Evolutionary conservation across 2,329 filamentous ascomycete species (phyloP).

Genomic region (Magnaporthales sp.): DNA sequence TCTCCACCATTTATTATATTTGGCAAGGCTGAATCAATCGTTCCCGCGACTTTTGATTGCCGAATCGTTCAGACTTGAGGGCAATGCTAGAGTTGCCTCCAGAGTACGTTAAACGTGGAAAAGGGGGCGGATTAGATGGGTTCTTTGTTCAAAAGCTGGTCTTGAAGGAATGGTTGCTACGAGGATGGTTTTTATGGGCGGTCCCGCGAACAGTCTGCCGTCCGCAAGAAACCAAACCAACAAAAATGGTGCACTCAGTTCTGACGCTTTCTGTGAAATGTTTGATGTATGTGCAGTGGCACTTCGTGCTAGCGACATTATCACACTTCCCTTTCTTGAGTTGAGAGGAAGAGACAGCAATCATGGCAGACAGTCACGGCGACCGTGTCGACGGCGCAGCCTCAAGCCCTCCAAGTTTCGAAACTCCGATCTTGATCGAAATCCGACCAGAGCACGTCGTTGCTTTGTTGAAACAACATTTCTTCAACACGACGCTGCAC

Average conservation of each 20-base stretch:
- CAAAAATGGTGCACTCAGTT: background rate
- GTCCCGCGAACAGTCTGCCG: no score
- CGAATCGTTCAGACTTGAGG: background rate
- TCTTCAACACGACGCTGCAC: conserved; percentile 5
- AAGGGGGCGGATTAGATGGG: background rate
- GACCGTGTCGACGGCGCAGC: background rate
- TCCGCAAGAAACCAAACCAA: background rate
- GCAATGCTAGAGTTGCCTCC: background rate
- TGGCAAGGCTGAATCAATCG: background rate
- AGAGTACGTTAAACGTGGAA: background rate
- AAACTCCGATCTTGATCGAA: background rate
- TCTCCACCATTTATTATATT: background rate
- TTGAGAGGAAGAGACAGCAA: background rate
- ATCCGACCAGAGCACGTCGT: background rate
- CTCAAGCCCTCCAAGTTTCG: background rate
- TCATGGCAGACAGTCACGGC: background rate
- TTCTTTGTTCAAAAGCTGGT: background rate
- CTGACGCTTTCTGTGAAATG: no score
- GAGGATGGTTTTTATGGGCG: background rate
- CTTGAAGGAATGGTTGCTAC: background rate
- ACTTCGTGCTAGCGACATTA: background rate
- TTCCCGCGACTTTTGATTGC: background rate
- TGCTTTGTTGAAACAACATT: background rate
- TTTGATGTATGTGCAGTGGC: no score
- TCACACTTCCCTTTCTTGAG: background rate